Percentiles rank a stretch among this genome's conserved stretches.
Evolutionary conservation across 441 rosid species (phyloP).

Genomic region (Pelargonium citronellum): DNA sequence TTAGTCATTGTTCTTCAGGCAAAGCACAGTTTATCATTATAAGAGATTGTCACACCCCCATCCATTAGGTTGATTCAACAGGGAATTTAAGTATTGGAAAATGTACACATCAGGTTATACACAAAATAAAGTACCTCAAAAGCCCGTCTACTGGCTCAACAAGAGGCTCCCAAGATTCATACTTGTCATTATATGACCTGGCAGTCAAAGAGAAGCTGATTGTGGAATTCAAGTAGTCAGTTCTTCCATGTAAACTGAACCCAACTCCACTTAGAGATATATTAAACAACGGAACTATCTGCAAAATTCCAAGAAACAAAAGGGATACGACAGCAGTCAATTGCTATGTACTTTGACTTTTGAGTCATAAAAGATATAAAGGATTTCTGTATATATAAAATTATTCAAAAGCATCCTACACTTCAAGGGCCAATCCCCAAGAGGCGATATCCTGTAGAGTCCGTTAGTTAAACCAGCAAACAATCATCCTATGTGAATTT

Average conservation of each 20-base stretch:
- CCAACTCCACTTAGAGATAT: constrained; percentile 66
- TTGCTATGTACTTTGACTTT: not conserved
- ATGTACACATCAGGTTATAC: too few relatives aligned
- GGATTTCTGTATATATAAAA: not conserved
- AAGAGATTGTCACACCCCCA: not conserved
- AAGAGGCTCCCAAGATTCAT: constrained; percentile 94
- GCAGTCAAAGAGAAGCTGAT: constrained; percentile 76
- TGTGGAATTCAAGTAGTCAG: constrained; percentile 60
- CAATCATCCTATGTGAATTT: not conserved
- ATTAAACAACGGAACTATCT: constrained; percentile 97
- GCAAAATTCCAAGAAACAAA: constrained; percentile 33
- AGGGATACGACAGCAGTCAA: constrained; percentile 10
- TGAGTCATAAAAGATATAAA: not conserved
- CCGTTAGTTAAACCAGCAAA: not conserved
- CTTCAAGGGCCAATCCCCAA: not conserved
- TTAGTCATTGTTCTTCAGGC: not conserved
- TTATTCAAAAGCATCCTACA: not conserved
- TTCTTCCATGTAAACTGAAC: constrained; percentile 68
- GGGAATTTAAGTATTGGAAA: not conserved
- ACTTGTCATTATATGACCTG: constrained; percentile 90
- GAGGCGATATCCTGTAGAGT: not conserved
- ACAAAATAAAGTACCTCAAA: constrained; percentile 44
- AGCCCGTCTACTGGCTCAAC: constrained; percentile 85
- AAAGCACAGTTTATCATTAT: not conserved
- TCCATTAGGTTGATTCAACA: not conserved